Conservation (phyloP, 345 rosid genomes). For the Gynandropsis gynandra region DNA sequence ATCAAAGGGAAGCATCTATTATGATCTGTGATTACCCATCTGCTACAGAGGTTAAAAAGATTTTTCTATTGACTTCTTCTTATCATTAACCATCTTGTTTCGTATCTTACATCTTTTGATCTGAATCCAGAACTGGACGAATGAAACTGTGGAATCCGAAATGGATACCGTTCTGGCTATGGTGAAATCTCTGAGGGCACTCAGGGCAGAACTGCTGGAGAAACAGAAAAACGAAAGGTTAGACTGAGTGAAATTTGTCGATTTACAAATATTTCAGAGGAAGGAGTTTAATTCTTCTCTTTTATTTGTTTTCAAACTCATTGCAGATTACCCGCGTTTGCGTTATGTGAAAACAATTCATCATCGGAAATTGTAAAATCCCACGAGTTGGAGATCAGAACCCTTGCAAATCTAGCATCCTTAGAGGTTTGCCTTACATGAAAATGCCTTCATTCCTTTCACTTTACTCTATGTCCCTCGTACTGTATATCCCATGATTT, state of each 20-base stretch:
- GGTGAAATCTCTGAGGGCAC: conserved; percentile 63
- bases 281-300: background rate
- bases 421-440: conserved; percentile 39
- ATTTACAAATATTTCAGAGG: background rate
- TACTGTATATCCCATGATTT: background rate
- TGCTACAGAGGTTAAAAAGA: conserved; percentile 44
- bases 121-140: conserved; percentile 50
- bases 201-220: conserved; percentile 64
- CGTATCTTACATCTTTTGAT: background rate
- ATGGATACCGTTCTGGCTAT: conserved; percentile 71
- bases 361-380: conserved; percentile 44
- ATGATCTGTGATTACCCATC: conserved; percentile 79
- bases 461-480: background rate
- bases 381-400: conserved; percentile 64
- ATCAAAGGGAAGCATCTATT: conserved; percentile 54
- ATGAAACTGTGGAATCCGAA: conserved; percentile 59
- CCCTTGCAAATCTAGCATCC: conserved; percentile 75
- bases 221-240: conserved; percentile 80
- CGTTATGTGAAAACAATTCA: conserved; percentile 56
- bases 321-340: conserved; percentile 78
- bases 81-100: background rate
- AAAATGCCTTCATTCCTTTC: background rate
- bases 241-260: background rate
- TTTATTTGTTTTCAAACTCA: background rate
- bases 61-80: background rate